Percentiles rank a stretch among this genome's conserved stretches.
These are phyloP conservation scores for Hygrophoropsis aurantiaca DNA, from an alignment of 768 basidiomycete genomes.

Conservation along the genomic window DNA sequence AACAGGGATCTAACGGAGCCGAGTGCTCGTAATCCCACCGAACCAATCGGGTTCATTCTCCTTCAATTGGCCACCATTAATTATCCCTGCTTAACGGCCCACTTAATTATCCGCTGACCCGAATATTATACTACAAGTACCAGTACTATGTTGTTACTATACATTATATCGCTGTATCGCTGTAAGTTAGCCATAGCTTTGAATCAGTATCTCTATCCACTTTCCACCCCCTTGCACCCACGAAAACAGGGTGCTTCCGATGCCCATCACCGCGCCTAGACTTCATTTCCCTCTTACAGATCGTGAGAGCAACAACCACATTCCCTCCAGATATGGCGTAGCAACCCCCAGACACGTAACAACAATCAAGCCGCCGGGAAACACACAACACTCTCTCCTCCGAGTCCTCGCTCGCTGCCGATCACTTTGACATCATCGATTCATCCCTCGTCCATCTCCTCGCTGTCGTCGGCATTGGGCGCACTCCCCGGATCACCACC, in stretches of 20 bases:
- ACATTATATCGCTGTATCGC: too few relatives aligned
- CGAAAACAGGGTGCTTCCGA: slow-evolving; percentile 15
- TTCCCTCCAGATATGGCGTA: slow-evolving; percentile 11
- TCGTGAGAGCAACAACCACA: slow-evolving; percentile 11
- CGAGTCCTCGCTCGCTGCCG: slow-evolving; percentile 2
- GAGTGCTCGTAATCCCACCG: slow-evolving; percentile 54
- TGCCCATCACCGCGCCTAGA: slow-evolving; percentile 12
- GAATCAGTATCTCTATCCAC: too few relatives aligned
- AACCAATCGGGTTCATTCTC: slow-evolving; percentile 56
- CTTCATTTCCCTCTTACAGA: slow-evolving; percentile 15
- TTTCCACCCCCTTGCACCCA: slow-evolving; percentile 11
- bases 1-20: slow-evolving; percentile 42
- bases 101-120: slow-evolving; percentile 21
- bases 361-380: slow-evolving; percentile 1
- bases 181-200: too few relatives aligned
- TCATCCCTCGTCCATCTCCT: not conserved
- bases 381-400: not conserved
- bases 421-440: not conserved
- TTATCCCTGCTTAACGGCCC: slow-evolving; percentile 21
- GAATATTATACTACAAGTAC: slow-evolving; percentile 13
- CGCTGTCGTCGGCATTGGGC: not conserved
- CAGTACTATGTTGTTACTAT: too few relatives aligned
- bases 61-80: slow-evolving; percentile 4
- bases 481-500: too few relatives aligned
- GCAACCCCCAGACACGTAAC: slow-evolving; percentile 13